Evolutionary conservation across 1,139 yeast genomes (phyloP), one percentile per base, ranked within the genome.

Genomic region (Diutina sp.): DNA sequence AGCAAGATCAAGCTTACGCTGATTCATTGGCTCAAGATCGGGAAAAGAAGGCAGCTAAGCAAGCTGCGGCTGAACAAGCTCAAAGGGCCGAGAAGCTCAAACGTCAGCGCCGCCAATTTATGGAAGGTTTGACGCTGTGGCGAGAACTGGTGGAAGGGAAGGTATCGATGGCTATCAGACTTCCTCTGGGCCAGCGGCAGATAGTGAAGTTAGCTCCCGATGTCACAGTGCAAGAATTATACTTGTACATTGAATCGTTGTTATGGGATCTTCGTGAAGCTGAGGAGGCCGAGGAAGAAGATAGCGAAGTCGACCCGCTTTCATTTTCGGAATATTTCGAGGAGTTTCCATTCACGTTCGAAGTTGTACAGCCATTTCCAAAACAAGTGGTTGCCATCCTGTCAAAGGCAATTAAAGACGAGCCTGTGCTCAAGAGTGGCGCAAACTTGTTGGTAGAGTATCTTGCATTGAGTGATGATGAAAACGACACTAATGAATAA

Each of bases 1-100:
- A 79, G 61, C 87, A 82, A 63, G 85, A 82, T 61, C 77, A 72
- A 55, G 86, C 85, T 2, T 82, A 80, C 61, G 66, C 71, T 55
- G 74, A 74, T 61, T 80, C 84, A 0, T 67, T 82, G 35, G 70
- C 76, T 51, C 70, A 68, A 47, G 86, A 82, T 64, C 67, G 67
- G 55, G 57, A 67, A 21, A 76, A 75, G 62, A 74, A 72, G 58
- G 55, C 61, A 6, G 69, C 70, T 9, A 12, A 16, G 41, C 21
- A 30, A 4, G 44, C 28, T 8, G 29, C 18, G 18, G 6, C 6
- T 8, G 38, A 48, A n/a, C 30, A 21, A 28, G 16, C 11, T 8
- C 41, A 29, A 3, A 12, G 16, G 21, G 25, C 18, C 8, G 25
- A 9, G 6, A n/a, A n/a, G 14, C 18, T 50, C 7, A 38, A 7